Evolutionary conservation across 1,139 yeast species (phyloP), one percentile per base, ranked within the genome.

Genomic region (Petasospora rhodanensis): DNA sequence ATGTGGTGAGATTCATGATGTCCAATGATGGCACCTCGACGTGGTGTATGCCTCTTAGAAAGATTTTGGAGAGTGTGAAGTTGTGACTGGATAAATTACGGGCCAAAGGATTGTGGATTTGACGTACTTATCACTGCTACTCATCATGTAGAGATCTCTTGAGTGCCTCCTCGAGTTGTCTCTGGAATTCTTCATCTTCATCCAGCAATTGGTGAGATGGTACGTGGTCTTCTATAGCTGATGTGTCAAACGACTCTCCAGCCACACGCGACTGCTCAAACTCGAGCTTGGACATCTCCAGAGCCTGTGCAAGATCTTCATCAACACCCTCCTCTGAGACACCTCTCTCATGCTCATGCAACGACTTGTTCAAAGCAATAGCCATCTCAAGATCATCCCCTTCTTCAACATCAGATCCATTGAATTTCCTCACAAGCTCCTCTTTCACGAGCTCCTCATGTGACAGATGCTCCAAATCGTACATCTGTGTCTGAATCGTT

Each of bases 21-120:
- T 47, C 53, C 5, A 67, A 72, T 42, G 71, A 64, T 35, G 78
- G 78, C 2, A 70, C 70, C 4, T 66, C 77, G 31, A 41, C 55
- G 12, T 77, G 84, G 83, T 70, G 76, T 34, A 58, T 68, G 14
- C 77, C 82, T 4, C 54, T 77, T 29, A 66, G 73, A 34, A 72
- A 70, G 44, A 51, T 74, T 3, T 51, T 75, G 17, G 77, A 70
- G 35, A 56, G 46, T 35, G 28, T 40, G 2, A 30, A 31, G 7
- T 20, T 22, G 20, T 31, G 14, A 32, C 19, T 5, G 12, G 10
- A 18, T 23, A 11, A 7, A 7, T 8, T 21, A 21, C 12, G 6
- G 23, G 6, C 8, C 11, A n/a, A n/a, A n/a, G n/a, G n/a, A n/a
- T n/a, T n/a, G n/a, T n/a, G n/a, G n/a, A n/a, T n/a, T n/a, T n/a